phyloP scores from a whole-genome alignment of 257 asterid species.

The Penstemon newberryi region DNA sequence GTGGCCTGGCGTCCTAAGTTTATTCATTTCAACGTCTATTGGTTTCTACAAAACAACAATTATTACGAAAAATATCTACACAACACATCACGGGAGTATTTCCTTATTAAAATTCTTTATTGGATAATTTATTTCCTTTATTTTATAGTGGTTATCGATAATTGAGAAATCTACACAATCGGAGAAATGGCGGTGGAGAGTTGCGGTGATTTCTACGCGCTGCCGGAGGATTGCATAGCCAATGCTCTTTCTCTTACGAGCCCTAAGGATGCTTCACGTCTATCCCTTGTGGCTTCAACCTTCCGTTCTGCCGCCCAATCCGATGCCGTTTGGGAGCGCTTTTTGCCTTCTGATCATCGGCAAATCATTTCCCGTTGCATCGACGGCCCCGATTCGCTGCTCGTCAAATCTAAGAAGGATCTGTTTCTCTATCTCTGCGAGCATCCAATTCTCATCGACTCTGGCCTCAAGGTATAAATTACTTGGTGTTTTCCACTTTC shows the following conservation, averaged over 20 bases:
- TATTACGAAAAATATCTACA: no score
- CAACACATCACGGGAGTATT: no score
- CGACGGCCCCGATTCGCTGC: slow-evolving; percentile 32
- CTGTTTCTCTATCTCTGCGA: slow-evolving; percentile 59
- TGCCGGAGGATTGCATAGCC: slow-evolving; percentile 83
- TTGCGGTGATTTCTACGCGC: slow-evolving; percentile 32
- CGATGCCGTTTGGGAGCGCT: slow-evolving; percentile 74
- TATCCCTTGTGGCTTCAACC: slow-evolving; percentile 49
- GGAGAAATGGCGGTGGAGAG: slow-evolving; percentile 45
- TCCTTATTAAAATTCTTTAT: no score
- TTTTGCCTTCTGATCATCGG: slow-evolving; percentile 69
- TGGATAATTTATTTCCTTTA: no score
- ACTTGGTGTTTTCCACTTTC: background rate
- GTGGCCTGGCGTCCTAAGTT: no score
- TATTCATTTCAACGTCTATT: no score
- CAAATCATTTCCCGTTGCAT: slow-evolving; percentile 49
- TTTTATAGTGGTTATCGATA: no score
- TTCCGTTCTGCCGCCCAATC: slow-evolving; percentile 69
- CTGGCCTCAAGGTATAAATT: slow-evolving; percentile 52
- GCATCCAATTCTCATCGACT: slow-evolving; percentile 60
- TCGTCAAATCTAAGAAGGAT: slow-evolving; percentile 52
- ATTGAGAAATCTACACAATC: no score
- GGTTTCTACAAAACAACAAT: no score
- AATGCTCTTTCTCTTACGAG: slow-evolving; percentile 61
- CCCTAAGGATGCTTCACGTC: slow-evolving; percentile 73